These are phyloP conservation scores for Parastagonospora avenae DNA, from an alignment of 2,329 filamentous ascomycete species.

Conservation along the genomic window DNA sequence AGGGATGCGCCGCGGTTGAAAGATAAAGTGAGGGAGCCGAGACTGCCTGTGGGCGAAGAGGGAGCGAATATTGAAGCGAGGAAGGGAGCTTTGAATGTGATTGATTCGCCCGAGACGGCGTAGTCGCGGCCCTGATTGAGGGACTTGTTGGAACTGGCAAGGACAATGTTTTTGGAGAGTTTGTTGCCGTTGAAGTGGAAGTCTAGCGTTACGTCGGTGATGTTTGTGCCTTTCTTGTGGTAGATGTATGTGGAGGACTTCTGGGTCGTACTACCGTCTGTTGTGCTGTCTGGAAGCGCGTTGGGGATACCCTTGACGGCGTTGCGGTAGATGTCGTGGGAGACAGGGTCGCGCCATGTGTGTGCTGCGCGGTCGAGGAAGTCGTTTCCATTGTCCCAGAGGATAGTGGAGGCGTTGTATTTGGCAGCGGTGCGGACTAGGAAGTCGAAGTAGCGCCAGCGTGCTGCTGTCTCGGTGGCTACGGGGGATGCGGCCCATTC, in stretches of 20 bases:
- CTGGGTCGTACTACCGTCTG: conserved; percentile 54
- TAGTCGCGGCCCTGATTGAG: conserved; percentile 54
- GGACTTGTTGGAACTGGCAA: conserved; percentile 41
- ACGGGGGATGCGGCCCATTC: conserved; percentile 61
- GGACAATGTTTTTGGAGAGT: conserved; percentile 44
- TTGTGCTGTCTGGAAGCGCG: conserved; percentile 59
- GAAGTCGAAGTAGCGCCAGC: conserved; percentile 64
- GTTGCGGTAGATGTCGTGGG: conserved; percentile 55
- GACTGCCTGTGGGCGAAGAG: conserved; percentile 51
- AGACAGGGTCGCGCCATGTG: conserved; percentile 58
- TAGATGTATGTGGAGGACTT: conserved; percentile 61
- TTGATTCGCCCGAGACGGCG: conserved; percentile 47
- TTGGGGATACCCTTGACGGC: conserved; percentile 54
- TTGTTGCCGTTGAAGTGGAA: conserved; percentile 63
- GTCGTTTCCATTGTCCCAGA: conserved; percentile 67
- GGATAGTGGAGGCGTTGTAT: conserved; percentile 57
- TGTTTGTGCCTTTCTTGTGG: conserved; percentile 54
- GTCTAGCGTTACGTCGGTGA: conserved; percentile 52
- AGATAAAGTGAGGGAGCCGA: conserved; percentile 57
- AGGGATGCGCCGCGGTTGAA: conserved; percentile 60
- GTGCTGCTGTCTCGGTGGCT: conserved; percentile 59
- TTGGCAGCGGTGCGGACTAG: conserved; percentile 56
- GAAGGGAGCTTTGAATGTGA: conserved; percentile 57
- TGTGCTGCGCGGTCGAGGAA: conserved; percentile 58
- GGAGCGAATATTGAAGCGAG: conserved; percentile 53